phyloP scores from a whole-genome alignment of 305 asterid genomes.

The Plantago lanceolata region DNA sequence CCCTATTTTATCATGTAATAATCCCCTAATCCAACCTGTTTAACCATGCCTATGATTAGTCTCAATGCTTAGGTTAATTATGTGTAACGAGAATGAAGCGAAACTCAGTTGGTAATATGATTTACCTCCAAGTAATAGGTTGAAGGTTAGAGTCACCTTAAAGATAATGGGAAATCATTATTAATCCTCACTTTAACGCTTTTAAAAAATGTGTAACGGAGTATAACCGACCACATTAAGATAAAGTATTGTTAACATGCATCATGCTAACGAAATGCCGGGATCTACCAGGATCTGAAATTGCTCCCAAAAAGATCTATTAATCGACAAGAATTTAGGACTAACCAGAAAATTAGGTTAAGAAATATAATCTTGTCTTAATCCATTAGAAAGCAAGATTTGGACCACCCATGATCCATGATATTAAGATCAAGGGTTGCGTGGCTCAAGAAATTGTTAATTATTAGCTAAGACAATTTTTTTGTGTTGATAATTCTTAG shows the following conservation, averaged over 20 bases:
- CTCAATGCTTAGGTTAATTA: background rate
- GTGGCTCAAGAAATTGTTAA: slow-evolving; percentile 57
- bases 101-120: too few species aligned
- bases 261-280: background rate
- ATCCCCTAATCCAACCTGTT: background rate
- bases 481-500: slow-evolving; percentile 25
- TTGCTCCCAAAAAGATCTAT: slow-evolving; percentile 17
- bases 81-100: too few species aligned
- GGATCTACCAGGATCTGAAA: slow-evolving; percentile 24
- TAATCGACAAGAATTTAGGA: slow-evolving; percentile 35
- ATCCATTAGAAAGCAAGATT: slow-evolving; percentile 28
- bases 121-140: too few species aligned
- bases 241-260: background rate
- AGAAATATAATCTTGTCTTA: slow-evolving; percentile 25
- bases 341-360: slow-evolving; percentile 28
- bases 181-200: too few species aligned
- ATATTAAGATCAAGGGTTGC: slow-evolving; percentile 24
- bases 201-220: too few species aligned
- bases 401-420: slow-evolving; percentile 29
- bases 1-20: slow-evolving; percentile 22
- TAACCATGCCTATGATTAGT: background rate
- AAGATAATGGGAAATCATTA: too few species aligned
- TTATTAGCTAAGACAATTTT: slow-evolving; percentile 14
- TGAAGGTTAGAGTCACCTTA: too few species aligned
- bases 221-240: too few species aligned